Evolutionary conservation across 1,284 basidiomycete genomes (phyloP), one percentile per base, ranked within the genome.

Genomic region (Cryptococcus wingfieldii): DNA sequence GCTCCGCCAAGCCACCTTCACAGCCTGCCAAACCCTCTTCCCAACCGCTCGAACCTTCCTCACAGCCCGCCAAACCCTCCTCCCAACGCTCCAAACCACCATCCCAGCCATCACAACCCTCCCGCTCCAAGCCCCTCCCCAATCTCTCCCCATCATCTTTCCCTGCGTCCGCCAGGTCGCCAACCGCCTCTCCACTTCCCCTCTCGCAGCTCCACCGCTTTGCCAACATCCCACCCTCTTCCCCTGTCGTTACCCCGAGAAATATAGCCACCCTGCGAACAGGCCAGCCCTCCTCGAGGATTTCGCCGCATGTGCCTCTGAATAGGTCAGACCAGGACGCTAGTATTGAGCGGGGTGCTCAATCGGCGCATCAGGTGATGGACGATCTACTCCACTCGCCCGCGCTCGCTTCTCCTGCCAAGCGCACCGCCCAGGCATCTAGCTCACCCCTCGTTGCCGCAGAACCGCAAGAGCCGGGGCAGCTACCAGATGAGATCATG

Each of bases 321-420:
- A 47, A 60, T 37, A 57, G 54, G 19, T 59, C 62, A 19, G 54
- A 42, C 4, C 51, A 67, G 27, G 60, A 68, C 18, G 47, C 54
- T 14, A 64, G 60, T 12, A 12, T 70, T 2, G 52, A 47, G 25
- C 47, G 64, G 45, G 68, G 67, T 10, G 70, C 69, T 4, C 43
- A 60, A 27, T 64, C 66, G 52, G 69, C 68, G 14, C 49, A 67
- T 31, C 56, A 59, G 50, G 70, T 70, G 18, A 60, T 73, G 54
- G 65, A 66, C 23, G 61, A 63, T 31, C 54, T 73, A 8, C 58
- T 67, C 27, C 56, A 50, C 23, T 61, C 60, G 13, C 54, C 61
- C 10, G 38, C 47, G 7, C 13, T 34, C 23, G 43, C 13, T 14
- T 8, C 48, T 38, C 37, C 51, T 19, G 8, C 42, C 14, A 37